Evolutionary conservation across 306 rosid species (phyloP).

Genomic region (Nissolia schottii): DNA sequence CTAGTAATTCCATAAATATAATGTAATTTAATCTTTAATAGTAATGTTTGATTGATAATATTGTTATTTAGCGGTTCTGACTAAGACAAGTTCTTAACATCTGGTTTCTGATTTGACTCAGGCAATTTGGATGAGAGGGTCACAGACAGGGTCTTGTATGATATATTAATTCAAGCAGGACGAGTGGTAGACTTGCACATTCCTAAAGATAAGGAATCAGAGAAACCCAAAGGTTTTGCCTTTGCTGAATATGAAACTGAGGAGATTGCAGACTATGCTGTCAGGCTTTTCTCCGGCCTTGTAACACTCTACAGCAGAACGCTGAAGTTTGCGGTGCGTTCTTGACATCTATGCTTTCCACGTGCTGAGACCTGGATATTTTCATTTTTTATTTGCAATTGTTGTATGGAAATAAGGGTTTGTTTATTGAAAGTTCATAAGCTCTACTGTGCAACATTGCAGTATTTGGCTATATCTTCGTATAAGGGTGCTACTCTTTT

Average conservation of each 20-base stretch:
- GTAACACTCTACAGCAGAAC: conserved; percentile 76
- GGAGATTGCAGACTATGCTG: conserved; percentile 86
- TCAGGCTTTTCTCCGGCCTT: conserved; percentile 86
- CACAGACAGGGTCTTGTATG: conserved; percentile 78
- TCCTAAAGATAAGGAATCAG: conserved; percentile 83
- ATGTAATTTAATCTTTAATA: not conserved
- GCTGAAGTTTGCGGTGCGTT: conserved; percentile 77
- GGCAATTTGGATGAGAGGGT: conserved; percentile 95
- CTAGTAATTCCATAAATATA: not conserved
- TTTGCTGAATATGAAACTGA: conserved; percentile 85
- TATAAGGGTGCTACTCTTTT: not conserved
- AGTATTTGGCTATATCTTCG: not conserved
- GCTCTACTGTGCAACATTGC: not conserved
- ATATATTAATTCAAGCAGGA: conserved; percentile 85
- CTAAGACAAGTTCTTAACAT: not conserved
- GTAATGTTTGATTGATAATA: not conserved
- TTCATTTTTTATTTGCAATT: conserved; percentile 6
- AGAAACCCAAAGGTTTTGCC: conserved; percentile 72
- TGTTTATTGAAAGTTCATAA: conserved; percentile 2
- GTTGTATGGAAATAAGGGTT: conserved; percentile 11
- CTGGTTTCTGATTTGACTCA: conserved; percentile 27
- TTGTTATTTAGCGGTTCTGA: not conserved
- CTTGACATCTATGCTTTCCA: conserved; percentile 19
- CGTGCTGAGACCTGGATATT: not conserved
- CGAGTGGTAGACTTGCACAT: conserved; percentile 76